phyloP scores from a whole-genome alignment of 192 early-diverging fungal genomes.

The Chytriomyces confervae region DNA sequence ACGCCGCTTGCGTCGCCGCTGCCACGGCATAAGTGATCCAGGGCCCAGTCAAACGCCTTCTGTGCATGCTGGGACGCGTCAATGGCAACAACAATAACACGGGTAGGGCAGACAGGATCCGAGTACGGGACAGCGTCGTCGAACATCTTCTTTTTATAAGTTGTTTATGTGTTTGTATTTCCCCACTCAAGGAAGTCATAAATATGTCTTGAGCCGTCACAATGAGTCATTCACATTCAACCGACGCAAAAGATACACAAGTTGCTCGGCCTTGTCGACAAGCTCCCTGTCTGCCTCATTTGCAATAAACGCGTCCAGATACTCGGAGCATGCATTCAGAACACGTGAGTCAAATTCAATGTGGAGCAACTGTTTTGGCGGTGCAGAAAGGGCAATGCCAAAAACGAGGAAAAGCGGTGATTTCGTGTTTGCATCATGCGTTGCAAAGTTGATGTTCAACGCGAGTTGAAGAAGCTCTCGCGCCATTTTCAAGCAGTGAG shows the following conservation, averaged over 20 bases:
- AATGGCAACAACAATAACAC: slow-evolving; percentile 6
- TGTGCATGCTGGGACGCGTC: neutral
- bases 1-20: too few species aligned
- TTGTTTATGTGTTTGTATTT: neutral
- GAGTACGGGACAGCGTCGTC: slow-evolving; percentile 29
- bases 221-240: too few species aligned
- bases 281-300: slow-evolving; percentile 15
- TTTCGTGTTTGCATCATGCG: slow-evolving; percentile 9
- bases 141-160: neutral
- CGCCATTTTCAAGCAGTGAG: slow-evolving; percentile 20
- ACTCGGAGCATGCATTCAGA: neutral
- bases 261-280: neutral
- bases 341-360: slow-evolving; percentile 10
- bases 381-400: slow-evolving; percentile 6
- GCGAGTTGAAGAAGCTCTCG: slow-evolving; percentile 17
- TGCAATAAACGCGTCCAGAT: neutral
- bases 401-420: slow-evolving; percentile 6
- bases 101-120: neutral
- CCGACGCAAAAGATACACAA: neutral
- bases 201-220: too few species aligned
- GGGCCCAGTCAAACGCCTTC: neutral
- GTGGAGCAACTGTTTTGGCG: neutral
- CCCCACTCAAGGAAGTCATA: neutral
- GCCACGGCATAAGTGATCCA: neutral
- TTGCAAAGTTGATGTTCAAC: neutral